Evolutionary conservation across 2,329 filamentous ascomycete species (phyloP), one percentile per base, ranked within the genome.

Genomic region (Aspergillus terreus): DNA sequence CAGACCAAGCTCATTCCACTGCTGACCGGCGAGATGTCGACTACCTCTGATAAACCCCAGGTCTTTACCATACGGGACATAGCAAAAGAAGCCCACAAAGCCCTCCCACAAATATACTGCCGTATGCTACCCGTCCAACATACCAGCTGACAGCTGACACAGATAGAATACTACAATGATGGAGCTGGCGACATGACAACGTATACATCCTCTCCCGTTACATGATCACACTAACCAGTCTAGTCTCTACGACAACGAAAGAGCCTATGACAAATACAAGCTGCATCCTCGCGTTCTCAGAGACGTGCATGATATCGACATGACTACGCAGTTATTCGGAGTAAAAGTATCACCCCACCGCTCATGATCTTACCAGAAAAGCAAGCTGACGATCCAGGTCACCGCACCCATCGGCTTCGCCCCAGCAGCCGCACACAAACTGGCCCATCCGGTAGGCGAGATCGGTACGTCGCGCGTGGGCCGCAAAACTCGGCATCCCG

Each of bases 371-470:
- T 38, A 14, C 12, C 11, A 25, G 3, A 4, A n/a, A 15, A 27
- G 12, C 17, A 40, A 40, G 5, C 12, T 19, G 12, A 32, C n/a
- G 23, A 17, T 46, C 7, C 14, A 49, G 47, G 32, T 44, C 40
- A 19, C 47, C 17, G 11, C 46, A 19, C 53, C 53, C 2, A 19
- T 49, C 1, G 47, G 53, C 33, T 46, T 55, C 12, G 32, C 53
- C 9, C 53, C 53, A 2, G 45, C 50, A 4, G 50, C 43, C 1
- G 32, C 42, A 17, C 50, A 55, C 14, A 47, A 46, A 15, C 42
- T 55, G n/a, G 53, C 53, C 11, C 50, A 52, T 11, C 30, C 46
- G 5, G 44, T 49, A 3, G 53, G 43, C 9, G 53, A 55, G 11
- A 19, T 45, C 6, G 53, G 33, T 1, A 55, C 53, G 1, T 50